Conservation (phyloP, 2,329 filamentous ascomycete genomes). For the Graphilbum fragrans region DNA sequence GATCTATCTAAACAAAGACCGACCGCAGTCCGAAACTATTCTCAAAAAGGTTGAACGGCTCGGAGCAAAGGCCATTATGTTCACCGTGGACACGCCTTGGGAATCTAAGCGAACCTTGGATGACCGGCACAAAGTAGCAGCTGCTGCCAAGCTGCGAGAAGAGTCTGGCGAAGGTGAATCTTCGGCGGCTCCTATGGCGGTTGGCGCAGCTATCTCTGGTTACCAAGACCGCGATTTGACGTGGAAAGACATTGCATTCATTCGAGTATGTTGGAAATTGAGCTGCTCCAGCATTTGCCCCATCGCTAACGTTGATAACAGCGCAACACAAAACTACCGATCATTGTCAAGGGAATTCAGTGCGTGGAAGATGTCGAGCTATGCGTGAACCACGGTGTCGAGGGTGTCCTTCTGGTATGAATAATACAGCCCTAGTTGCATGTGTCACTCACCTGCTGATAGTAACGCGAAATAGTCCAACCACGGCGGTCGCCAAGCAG, state of each 20-base stretch:
- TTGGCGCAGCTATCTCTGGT: slow-evolving; percentile 22
- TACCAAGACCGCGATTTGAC: slow-evolving; percentile 33
- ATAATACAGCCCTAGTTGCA: slow-evolving; percentile 8
- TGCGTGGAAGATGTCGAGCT: slow-evolving; percentile 39
- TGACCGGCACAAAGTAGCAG: slow-evolving; percentile 6
- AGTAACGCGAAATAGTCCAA: background rate
- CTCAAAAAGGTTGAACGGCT: slow-evolving; percentile 6
- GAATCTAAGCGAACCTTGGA: slow-evolving; percentile 23
- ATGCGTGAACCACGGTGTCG: slow-evolving; percentile 39
- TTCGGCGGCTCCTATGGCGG: background rate
- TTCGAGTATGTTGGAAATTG: slow-evolving; percentile 30
- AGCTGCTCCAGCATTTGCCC: background rate
- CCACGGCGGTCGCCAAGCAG: slow-evolving; percentile 38
- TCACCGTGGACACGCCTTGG: slow-evolving; percentile 32
- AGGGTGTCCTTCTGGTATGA: slow-evolving; percentile 39
- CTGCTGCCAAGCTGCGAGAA: background rate
- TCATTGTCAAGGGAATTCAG: slow-evolving; percentile 50
- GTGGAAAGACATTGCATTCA: slow-evolving; percentile 47
- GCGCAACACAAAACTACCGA: slow-evolving; percentile 28
- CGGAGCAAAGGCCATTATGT: slow-evolving; percentile 15
- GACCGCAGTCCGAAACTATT: background rate
- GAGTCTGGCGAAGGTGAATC: background rate
- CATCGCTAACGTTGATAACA: background rate
- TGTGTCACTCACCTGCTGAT: background rate
- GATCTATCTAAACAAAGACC: slow-evolving; percentile 5